Evolutionary conservation across 2,329 filamentous ascomycete genomes (phyloP), one percentile per base, ranked within the genome.

Genomic region (Zopfia rhizophila): DNA sequence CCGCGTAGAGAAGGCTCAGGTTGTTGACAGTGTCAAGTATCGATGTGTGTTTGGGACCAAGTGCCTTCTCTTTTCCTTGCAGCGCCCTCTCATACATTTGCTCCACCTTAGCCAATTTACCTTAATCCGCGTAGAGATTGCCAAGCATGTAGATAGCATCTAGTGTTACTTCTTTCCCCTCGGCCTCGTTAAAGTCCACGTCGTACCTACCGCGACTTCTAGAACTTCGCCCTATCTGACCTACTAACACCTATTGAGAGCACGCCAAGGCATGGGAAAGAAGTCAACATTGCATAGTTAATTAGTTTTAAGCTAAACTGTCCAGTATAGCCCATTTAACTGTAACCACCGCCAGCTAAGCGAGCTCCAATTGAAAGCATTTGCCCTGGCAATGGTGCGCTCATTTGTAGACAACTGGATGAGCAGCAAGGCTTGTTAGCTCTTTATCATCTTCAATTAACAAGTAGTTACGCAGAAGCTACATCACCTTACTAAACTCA

Each of bases 351-450:
- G 40, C 50, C 3, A 51, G 14, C 7, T 16, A 4, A 7, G 50
- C 46, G 11, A 51, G 8, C 2, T 21, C 25, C 13, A 8, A 4
- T 29, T 55, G 31, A 40, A 37, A 44, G 14, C 47, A 35, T 30
- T 19, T n/a, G 33, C 64, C 63, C 7, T 65, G 38, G 2, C 58
- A 53, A 31, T 65, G 28, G 3, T 43, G 37, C 37, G 45, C 56
- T 63, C 61, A 69, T 3, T 53, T 14, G 69, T 55, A 16, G 59
- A 57, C n/a, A n/a, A n/a, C n/a, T n/a, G n/a, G n/a, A n/a, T n/a
- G n/a, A n/a, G n/a, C n/a, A n/a, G n/a, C n/a, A 29, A 68, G 68
- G 27, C 58, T 59, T 40, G 17, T 24, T 3, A 46, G 54, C 16
- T 51, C 52, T 10, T 30, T 5, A 14, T 29, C 24, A 11, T 47